Conservation (phyloP, 805 yeast genomes). For the Yarrowia sp. region DNA sequence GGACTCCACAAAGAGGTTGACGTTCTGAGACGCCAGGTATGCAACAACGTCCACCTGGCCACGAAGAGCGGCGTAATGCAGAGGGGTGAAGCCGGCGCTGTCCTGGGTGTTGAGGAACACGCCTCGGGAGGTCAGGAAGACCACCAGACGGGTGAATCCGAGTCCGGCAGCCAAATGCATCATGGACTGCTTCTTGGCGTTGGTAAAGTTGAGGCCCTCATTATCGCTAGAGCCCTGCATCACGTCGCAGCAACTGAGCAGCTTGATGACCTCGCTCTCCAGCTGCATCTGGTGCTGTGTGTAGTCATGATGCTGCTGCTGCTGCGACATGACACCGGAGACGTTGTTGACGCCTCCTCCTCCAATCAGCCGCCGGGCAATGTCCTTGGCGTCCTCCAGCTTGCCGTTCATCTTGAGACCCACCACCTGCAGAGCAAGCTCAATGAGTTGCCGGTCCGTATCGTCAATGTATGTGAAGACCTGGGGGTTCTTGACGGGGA, state of each 20-base stretch:
- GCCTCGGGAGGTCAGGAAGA: constrained; percentile 60
- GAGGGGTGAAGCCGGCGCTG: constrained; percentile 76
- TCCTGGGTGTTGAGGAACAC: constrained; percentile 64
- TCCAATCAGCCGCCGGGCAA: constrained; percentile 88
- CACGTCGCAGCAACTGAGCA: constrained; percentile 11
- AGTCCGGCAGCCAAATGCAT: constrained; percentile 79
- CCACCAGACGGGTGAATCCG: constrained; percentile 61
- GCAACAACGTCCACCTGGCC: constrained; percentile 69
- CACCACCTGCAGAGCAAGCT: constrained; percentile 91
- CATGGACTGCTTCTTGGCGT: constrained; percentile 79
- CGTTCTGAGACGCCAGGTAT: constrained; percentile 59
- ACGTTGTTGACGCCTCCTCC: constrained; percentile 33
- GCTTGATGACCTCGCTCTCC: constrained; percentile 5
- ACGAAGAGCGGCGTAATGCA: constrained; percentile 77
- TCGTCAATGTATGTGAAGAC: constrained; percentile 92
- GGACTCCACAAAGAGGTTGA: constrained; percentile 52
- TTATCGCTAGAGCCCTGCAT: constrained; percentile 34
- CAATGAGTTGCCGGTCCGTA: constrained; percentile 90
- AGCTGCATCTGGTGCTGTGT: constrained; percentile 34
- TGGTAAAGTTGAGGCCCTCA: constrained; percentile 80
- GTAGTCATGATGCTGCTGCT: not conserved
- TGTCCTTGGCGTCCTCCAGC: constrained; percentile 89
- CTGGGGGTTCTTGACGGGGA: constrained; percentile 45
- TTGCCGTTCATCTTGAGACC: constrained; percentile 96
- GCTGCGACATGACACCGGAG: not conserved